A percentile compares a stretch with the other conserved stretches of the same genome.
phyloP scores from a whole-genome alignment of 2,329 filamentous ascomycete species.

The Dothistroma septosporum region DNA sequence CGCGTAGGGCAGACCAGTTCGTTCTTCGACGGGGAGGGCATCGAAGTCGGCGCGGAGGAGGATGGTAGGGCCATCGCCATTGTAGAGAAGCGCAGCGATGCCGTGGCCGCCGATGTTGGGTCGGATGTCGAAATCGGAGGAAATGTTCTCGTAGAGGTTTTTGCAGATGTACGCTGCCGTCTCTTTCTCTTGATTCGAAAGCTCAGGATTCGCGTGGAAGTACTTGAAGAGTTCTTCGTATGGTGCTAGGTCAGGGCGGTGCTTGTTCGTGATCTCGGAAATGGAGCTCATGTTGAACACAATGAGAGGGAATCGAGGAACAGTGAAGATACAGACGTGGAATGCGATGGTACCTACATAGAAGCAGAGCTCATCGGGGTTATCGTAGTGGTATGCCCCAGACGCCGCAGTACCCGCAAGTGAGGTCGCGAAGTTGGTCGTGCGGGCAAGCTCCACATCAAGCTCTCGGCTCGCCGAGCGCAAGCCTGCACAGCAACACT shows the following conservation, averaged over 20 bases:
- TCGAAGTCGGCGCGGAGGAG: constrained; percentile 62
- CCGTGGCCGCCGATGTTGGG: constrained; percentile 57
- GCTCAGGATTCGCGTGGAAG: constrained; percentile 57
- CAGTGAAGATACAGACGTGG: not conserved
- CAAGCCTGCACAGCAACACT: not conserved
- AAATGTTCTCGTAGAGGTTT: constrained; percentile 36
- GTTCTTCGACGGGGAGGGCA: constrained; percentile 55
- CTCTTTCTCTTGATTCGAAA: constrained; percentile 54
- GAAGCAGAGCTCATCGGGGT: not conserved
- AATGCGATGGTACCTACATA: constrained; percentile 6
- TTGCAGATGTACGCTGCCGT: constrained; percentile 49
- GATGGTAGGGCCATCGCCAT: constrained; percentile 54
- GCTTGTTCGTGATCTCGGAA: constrained; percentile 24
- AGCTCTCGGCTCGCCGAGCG: not conserved
- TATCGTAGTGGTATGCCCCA: not conserved
- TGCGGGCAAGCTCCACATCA: not conserved
- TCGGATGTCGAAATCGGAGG: constrained; percentile 43
- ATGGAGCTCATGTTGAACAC: constrained; percentile 22
- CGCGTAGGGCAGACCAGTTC: constrained; percentile 54
- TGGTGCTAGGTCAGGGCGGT: constrained; percentile 40
- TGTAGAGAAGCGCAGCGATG: constrained; percentile 53
- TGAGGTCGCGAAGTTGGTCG: not conserved
- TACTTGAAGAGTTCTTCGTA: constrained; percentile 57
- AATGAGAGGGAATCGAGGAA: not conserved
- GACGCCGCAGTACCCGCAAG: constrained; percentile 6